phyloP scores from a whole-genome alignment of 2,329 filamentous ascomycete genomes.

The Dactylonectria macrodidyma region DNA sequence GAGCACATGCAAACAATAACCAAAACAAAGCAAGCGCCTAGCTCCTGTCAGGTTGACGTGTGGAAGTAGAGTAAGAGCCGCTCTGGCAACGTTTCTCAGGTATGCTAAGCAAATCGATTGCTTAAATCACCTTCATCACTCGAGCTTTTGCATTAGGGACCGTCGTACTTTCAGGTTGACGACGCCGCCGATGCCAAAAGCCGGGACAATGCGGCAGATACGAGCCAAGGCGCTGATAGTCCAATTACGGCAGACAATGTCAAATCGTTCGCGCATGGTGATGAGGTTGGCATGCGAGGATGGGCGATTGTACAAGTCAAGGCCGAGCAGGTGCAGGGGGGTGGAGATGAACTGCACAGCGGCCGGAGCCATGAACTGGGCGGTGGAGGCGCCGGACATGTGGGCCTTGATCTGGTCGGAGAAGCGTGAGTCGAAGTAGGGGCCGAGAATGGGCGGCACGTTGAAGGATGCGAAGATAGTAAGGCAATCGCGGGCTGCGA shows the following conservation, averaged over 20 bases:
- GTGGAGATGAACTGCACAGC: conserved; percentile 85
- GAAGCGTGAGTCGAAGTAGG: conserved; percentile 71
- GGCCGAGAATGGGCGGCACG: conserved; percentile 83
- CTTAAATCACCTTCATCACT: conserved; percentile 39
- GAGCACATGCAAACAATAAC: background rate
- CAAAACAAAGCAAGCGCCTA: conserved; percentile 3
- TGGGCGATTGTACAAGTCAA: conserved; percentile 88
- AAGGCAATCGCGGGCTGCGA: conserved; percentile 85
- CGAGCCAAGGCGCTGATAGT: conserved; percentile 79
- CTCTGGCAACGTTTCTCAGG: background rate
- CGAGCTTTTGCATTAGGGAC: conserved; percentile 75
- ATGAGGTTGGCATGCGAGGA: conserved; percentile 47
- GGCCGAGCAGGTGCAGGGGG: conserved; percentile 85
- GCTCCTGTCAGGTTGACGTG: conserved; percentile 7
- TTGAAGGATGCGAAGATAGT: conserved; percentile 97
- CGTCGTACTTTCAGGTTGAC: conserved; percentile 82
- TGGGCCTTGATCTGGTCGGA: conserved; percentile 61
- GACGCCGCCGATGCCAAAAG: conserved; percentile 90
- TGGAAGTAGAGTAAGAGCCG: background rate
- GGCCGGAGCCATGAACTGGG: conserved; percentile 87
- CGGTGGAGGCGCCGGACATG: conserved; percentile 72
- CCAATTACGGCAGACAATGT: conserved; percentile 82
- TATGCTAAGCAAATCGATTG: background rate
- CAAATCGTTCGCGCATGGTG: conserved; percentile 72
- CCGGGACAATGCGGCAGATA: conserved; percentile 88